Evolutionary conservation across 2,329 filamentous ascomycete genomes (phyloP).

Genomic region (Anisogramma anomala): DNA sequence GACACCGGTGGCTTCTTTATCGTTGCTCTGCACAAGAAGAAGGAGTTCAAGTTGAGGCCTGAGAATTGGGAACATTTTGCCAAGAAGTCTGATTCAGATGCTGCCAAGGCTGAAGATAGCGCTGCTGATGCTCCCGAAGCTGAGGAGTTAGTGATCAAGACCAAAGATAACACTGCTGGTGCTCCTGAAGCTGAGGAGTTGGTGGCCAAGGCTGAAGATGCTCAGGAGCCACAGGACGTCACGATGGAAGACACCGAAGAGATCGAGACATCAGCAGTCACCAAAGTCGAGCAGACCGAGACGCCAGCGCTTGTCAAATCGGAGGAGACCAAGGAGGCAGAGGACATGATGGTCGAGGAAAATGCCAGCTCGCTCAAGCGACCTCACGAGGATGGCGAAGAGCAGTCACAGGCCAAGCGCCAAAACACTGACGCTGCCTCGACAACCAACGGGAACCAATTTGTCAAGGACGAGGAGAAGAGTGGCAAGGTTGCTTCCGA

Average conservation of each 20-base stretch:
- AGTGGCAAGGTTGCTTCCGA: constrained; percentile 10
- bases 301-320: neutral
- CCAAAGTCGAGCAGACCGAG: neutral
- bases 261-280: neutral
- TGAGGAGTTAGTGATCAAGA: neutral
- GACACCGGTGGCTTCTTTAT: constrained; percentile 98
- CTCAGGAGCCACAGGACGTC: neutral
- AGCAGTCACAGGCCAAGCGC: constrained; percentile 8
- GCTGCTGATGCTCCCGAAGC: constrained; percentile 1
- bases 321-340: constrained; percentile 13
- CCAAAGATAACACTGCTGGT: no score
- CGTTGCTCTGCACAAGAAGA: constrained; percentile 81
- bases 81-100: constrained; percentile 1
- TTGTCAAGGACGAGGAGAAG: constrained; percentile 4
- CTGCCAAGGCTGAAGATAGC: constrained; percentile 5
- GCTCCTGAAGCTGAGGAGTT: no score
- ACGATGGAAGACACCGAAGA: constrained; percentile 12
- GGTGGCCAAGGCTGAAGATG: neutral
- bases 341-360: constrained; percentile 12
- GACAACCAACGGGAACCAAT: constrained; percentile 4
- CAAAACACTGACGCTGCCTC: constrained; percentile 12
- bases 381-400: constrained; percentile 13
- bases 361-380: constrained; percentile 7
- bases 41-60: constrained; percentile 68
- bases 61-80: constrained; percentile 41